phyloP scores from a whole-genome alignment of 2,329 filamentous ascomycete species.

The Albifimbria verrucaria region DNA sequence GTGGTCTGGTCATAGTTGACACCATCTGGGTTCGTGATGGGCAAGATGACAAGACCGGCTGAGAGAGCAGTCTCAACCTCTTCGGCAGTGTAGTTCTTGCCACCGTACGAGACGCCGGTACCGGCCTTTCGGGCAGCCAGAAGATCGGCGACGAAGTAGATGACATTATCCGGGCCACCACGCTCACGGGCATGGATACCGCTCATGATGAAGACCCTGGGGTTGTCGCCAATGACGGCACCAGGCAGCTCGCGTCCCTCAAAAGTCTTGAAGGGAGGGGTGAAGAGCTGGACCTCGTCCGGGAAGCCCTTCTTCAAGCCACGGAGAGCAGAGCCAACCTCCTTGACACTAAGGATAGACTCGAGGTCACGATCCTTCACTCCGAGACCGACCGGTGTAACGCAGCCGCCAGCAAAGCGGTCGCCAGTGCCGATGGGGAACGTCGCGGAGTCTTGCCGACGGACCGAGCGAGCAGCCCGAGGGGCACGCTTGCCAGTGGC shows the following conservation, averaged over 20 bases:
- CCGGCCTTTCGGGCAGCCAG: conserved; percentile 48
- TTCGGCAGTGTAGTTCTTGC: conserved; percentile 45
- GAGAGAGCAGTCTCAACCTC: conserved; percentile 49
- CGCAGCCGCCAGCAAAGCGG: neutral
- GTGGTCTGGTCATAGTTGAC: conserved; percentile 48
- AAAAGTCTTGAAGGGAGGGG: conserved; percentile 40
- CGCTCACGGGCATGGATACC: conserved; percentile 57
- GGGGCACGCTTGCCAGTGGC: conserved; percentile 7
- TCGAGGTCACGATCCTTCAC: neutral
- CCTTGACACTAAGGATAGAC: neutral
- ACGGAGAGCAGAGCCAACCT: neutral
- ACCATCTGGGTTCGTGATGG: conserved; percentile 52
- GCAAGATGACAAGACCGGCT: conserved; percentile 50
- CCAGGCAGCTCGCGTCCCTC: conserved; percentile 37
- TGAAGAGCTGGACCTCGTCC: conserved; percentile 34
- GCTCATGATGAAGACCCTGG: conserved; percentile 49
- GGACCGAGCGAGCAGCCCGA: conserved; percentile 1
- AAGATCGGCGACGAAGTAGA: conserved; percentile 57
- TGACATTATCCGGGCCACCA: conserved; percentile 51
- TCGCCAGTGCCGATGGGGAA: neutral
- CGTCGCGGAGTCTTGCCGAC: neutral
- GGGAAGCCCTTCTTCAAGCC: neutral
- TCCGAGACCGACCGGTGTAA: neutral
- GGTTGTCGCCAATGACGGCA: conserved; percentile 39
- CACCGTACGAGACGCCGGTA: conserved; percentile 49